These are phyloP conservation scores for Carex parvula DNA, from an alignment of 176 grass and related monocot genomes.

Conservation along the genomic window DNA sequence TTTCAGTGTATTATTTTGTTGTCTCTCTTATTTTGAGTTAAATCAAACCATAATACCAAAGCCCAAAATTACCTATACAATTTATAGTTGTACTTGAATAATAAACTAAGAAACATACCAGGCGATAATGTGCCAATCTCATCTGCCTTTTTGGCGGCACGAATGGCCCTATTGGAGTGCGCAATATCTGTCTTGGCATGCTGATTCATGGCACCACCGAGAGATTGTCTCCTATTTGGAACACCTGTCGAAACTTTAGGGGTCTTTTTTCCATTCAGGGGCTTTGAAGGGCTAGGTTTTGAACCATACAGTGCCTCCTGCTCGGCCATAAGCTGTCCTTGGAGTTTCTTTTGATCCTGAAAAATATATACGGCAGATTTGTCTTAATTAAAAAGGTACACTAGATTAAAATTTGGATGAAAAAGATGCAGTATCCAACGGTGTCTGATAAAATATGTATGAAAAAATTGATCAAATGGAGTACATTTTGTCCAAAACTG, in stretches of 20 bases:
- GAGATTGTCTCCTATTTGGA: constrained; percentile 41
- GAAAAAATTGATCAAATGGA: neutral
- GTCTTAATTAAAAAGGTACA: neutral
- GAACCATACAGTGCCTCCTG: constrained; percentile 64
- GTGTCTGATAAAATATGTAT: neutral
- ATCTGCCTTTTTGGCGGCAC: constrained; percentile 37
- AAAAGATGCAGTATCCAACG: neutral
- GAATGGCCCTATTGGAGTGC: constrained; percentile 37
- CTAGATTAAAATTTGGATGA: neutral
- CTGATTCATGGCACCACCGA: constrained; percentile 36
- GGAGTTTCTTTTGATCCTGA: constrained; percentile 71
- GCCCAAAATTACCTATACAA: neutral
- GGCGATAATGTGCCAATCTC: constrained; percentile 41
- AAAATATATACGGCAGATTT: constrained; percentile 11
- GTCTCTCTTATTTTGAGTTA: neutral
- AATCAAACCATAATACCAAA: neutral
- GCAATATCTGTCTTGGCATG: constrained; percentile 33
- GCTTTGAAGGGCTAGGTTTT: constrained; percentile 69
- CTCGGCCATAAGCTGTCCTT: constrained; percentile 61
- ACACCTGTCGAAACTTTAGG: constrained; percentile 20
- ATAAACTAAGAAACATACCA: constrained; percentile 32
- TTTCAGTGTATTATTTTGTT: neutral
- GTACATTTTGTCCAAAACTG: neutral
- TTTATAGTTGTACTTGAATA: neutral
- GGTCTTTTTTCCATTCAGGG: constrained; percentile 46